Base-by-base conservation (phyloP, 768 basidiomycete genomes). In the Suillus sp. region DNA sequence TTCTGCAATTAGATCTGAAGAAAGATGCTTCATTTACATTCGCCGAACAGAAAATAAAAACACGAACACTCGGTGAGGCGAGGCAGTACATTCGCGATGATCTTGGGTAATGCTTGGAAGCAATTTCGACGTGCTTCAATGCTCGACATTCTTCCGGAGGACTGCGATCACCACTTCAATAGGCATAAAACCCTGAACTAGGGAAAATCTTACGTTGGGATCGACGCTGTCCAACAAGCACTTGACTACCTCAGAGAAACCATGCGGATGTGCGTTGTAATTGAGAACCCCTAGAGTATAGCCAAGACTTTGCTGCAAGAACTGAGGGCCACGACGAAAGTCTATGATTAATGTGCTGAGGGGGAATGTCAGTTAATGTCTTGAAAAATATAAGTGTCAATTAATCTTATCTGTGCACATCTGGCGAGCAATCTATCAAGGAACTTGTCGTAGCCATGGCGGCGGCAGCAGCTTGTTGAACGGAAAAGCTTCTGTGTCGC, bases 381-480 rank as follows among this genome's bases (percentile, higher is more conserved):
- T 38, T 62, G 18, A 38, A 42, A 61, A 67, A 69, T 59, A 64
- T 53, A 48, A 47, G 60, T 40, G 27, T 56, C 63, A 68, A 40
- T 60, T 65, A 40, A 53, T 87, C 94, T 83, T 76, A 96, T 95
- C 90, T 94, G 69, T 81, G 74, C 45, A 95, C 80, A 62, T 86
- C 80, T 25, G 70, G 68, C 3, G 86, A 84, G 68, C 87, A 90
- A 68, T 94, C 88, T 35, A 81, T 78, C 1, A 93, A 80, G 61
- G 79, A 78, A 73, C 93, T 95, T 62, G 92, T 76, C n/a, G 82
- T 74, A 3, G 84, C 82, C 79, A 93, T 83, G 7, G 91, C 89
- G 30, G 72, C 74, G 14, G 93, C 90, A 38, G 90, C 92, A 9
- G 89, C 86, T 67, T 91, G 87, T 75, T 96, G 96, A 3, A 91